Evolutionary conservation across 2,329 filamentous ascomycete genomes (phyloP), one percentile per base, ranked within the genome.

Genomic region (Nemania sp.): DNA sequence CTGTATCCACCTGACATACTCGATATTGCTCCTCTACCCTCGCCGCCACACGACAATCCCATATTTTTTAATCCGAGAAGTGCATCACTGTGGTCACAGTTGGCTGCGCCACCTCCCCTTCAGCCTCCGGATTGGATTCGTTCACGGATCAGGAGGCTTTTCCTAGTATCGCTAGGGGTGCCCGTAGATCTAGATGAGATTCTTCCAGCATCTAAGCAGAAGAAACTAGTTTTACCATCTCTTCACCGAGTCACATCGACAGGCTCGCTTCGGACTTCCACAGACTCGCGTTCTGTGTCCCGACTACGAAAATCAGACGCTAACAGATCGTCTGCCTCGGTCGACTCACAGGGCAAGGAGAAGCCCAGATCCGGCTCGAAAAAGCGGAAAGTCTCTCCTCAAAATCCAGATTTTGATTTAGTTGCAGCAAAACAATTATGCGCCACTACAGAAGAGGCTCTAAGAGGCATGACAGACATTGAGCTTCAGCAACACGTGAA

Each of bases 121-220:
- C 94, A 97, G 76, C 96, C 96, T 5, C 95, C 96, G 0, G 96
- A 99, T 80, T 99, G 96, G 96, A 97, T 98, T 67, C 93, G 96
- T 71, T 97, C 94, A 60, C 93, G 94, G 59, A 99, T 97, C 74
- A 90, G 96, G 61, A 92, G 96, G 29, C 88, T 99, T 27, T 99
- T 99, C 79, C 89, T 99, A 49, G 94, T 99, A 62, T 98, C 94
- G 1, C 88, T 99, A 0, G 96, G 96, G 20, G 96, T 99, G 0
- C 96, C 96, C 1, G 93, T 99, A 52, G 96, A 99, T 76, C 86
- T 99, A 0, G 96, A 99, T 80, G 96, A 99, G 82, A 98, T 99
- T 63, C 88, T 99, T 7, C 96, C 96, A 0, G 94, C 95, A 0
- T 97, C 93, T 13, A 98, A 98, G 80, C 96, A 99, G 79, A 98